Conservation (phyloP, 106 monocot genomes). For the Amphibolis antarctica region DNA sequence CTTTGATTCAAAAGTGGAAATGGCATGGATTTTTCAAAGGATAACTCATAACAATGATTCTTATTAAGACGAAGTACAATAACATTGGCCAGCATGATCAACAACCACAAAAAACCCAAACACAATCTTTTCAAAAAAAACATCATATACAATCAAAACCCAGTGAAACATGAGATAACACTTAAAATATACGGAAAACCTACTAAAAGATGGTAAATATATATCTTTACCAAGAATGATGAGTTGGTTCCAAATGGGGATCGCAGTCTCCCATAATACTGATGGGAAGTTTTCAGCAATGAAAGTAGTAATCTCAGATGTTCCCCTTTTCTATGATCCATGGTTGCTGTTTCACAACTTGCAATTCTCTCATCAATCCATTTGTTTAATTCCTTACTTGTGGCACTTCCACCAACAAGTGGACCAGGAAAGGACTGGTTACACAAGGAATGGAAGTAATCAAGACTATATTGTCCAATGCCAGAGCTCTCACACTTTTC, state of each 20-base stretch:
- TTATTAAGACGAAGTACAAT: too few relatives aligned
- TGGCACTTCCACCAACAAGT: conserved; percentile 79
- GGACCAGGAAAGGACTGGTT: conserved; percentile 86
- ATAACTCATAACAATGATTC: too few relatives aligned
- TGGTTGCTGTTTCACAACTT: conserved; percentile 31
- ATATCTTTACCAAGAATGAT: conserved; percentile 33
- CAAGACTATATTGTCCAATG: conserved; percentile 3
- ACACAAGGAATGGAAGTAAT: conserved; percentile 57
- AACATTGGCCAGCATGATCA: too few relatives aligned
- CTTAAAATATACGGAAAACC: neutral
- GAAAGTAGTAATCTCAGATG: conserved; percentile 63
- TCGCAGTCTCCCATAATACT: conserved; percentile 87
- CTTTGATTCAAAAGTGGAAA: too few relatives aligned
- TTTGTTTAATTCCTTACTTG: conserved; percentile 78
- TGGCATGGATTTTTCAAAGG: too few relatives aligned
- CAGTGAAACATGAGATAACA: too few relatives aligned
- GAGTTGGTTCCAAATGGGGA: conserved; percentile 72
- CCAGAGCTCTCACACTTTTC: conserved; percentile 19
- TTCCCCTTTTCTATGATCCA: conserved; percentile 50
- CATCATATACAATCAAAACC: too few relatives aligned
- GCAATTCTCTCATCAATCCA: conserved; percentile 83
- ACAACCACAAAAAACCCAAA: too few relatives aligned
- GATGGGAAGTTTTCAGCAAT: conserved; percentile 68
- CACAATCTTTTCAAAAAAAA: too few relatives aligned
- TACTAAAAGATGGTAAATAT: neutral